Evolutionary conservation across 2,329 filamentous ascomycete genomes (phyloP), one percentile per base, ranked within the genome.

Genomic region (Tympanopsis confertula): DNA sequence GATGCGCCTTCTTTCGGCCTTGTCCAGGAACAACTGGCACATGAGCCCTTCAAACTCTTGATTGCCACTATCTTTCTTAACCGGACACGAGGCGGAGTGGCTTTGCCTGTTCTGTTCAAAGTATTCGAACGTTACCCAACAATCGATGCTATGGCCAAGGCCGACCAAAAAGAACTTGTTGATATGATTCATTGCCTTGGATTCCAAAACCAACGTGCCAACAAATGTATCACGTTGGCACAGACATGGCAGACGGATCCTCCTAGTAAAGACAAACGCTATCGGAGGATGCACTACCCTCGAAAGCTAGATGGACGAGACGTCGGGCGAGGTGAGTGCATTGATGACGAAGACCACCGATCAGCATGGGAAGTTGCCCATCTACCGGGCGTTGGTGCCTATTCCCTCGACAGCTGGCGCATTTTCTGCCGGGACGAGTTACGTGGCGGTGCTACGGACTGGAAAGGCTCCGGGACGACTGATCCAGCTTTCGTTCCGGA

Each of bases 401-500:
- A 80, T 51, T 74, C 73, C 0, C 60, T 71, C 37, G 75, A 79
- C 47, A 74, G 68, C 46, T 80, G 71, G 68, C 62, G 74, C 3
- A 78, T 79, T 39, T 79, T 79, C 50, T 77, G 71, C 47, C 65
- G 75, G 2, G 75, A 80, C 46, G 56, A 63, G 15, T 43, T 78
- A 37, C 64, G 72, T 13, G 67, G 65, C 1, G 44, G 71, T 4
- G 62, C 66, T 5, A 51, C 47, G 4, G 65, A 65, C 39, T 70
- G 65, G 56, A 64, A 64, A 40, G 68, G 66, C 0, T 50, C 55
- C 13, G 58, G 55, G 24, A 50, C 53, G 15, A 7, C 7, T 7
- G 7, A 10, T 14, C 14, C 37, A 10, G 45, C 47, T 1, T 71
- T 72, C 42, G 62, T 68, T 37, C 71, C 71, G 0, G 75, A 80